Base-by-base conservation (phyloP, 352 stramenopile genomes). In the Phytophthora capsici region DNA sequence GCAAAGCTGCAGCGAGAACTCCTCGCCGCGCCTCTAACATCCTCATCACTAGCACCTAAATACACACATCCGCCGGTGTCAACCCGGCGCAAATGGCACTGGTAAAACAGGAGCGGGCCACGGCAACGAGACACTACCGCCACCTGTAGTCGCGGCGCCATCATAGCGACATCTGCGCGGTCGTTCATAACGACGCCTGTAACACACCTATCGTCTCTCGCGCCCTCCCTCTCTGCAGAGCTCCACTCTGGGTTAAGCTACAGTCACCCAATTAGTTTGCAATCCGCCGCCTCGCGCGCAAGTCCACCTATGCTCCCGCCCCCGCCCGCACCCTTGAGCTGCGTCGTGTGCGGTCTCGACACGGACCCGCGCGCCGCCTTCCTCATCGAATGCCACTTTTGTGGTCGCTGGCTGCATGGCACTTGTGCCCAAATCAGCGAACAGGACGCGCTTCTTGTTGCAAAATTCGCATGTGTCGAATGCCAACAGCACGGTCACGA, bases 341-440 rank as follows among this genome's bases (percentile, higher is more conserved):
- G 72, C 57, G 36, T 53, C 43, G 47, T 69, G 26, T 80, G 72
- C 64, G 60, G 69, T 14, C 68, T 69, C 7, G n/a, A 66, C 19
- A 50, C 71, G 23, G 64, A 77, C 55, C 63, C 66, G 30, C 68
- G 69, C 43, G 19, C 57, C 17, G 52, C 68, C 55, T 90, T 91
- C 65, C 71, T 89, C 23, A 43, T 91, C 46, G 80, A 90, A 52
- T 91, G 80, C 54, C 78, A 88, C 54, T 89, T 78, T 69, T 91
- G 83, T 61, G 66, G 69, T 16, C 75, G 66, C n/a, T 91, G 83
- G 83, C 71, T 82, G 45, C 83, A 91, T 56, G 80, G 80, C 16
- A 66, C 56, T 22, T 91, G 83, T 66, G 68, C 75, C 20, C 64
- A 82, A 23, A 37, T 90, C 38, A 87, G 37, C 65, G 83, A 91